Conservation (phyloP, 148 eudicot species). For the Vaccinium vitisidaea region DNA sequence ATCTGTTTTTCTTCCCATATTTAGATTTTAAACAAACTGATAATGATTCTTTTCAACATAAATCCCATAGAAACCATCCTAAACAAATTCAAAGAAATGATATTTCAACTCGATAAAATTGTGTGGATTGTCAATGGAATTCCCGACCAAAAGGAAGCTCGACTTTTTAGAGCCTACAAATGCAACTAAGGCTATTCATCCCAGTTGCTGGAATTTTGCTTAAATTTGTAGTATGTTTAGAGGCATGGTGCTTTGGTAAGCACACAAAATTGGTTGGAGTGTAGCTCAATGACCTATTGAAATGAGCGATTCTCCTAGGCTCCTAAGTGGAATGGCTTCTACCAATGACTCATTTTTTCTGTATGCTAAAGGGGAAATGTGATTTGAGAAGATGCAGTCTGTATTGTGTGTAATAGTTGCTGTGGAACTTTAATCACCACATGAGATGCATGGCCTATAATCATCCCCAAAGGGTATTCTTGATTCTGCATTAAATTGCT, state of each 20-base stretch:
- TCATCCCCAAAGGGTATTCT: not conserved
- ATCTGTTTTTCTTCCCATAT: not conserved
- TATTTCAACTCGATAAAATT: not conserved
- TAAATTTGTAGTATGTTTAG: not conserved
- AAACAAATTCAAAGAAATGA: not conserved
- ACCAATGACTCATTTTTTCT: slow-evolving; percentile 1
- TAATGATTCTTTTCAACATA: not conserved
- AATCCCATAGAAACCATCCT: not conserved
- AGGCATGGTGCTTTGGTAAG: not conserved
- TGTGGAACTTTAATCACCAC: not conserved
- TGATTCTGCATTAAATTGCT: not conserved
- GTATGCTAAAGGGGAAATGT: not conserved
- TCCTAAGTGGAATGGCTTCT: not conserved
- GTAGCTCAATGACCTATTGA: not conserved
- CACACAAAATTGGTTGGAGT: not conserved
- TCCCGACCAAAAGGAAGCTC: not conserved
- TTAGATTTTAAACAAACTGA: not conserved
- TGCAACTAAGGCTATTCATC: not conserved
- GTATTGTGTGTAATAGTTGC: not conserved
- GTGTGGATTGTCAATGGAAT: not conserved
- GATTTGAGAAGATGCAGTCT: not conserved
- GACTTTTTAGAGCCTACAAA: not conserved
- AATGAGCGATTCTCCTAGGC: not conserved
- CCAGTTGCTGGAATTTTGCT: not conserved
- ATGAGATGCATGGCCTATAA: not conserved